Evolutionary conservation across 2,329 filamentous ascomycete genomes (phyloP), one percentile per base, ranked within the genome.

Genomic region (Decorospora gaudefroyi): DNA sequence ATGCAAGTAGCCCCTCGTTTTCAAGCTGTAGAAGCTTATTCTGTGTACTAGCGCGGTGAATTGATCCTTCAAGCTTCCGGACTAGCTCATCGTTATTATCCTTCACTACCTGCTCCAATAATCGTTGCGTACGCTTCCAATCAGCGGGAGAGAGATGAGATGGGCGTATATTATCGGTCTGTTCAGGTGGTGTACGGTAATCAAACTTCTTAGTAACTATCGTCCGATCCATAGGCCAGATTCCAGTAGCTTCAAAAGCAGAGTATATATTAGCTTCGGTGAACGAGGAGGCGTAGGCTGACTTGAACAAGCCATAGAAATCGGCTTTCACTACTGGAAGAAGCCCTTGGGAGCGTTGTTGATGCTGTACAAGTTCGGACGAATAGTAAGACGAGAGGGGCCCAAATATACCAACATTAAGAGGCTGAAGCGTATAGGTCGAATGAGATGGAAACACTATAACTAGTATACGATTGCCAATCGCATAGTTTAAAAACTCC

Each of bases 351-450:
- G 28, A 32, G 18, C 28, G 28, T 26, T 40, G 21, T 25, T 32
- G 28, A 17, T 32, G 30, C 30, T n/a, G n/a, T 10, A 12, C 18
- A 13, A 32, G 29, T 11, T 32, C 6, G 19, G 29, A 19, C 15
- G 29, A 32, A n/a, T 32, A 42, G 22, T 17, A n/a, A 15, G 21
- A 6, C 19, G 23, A 34, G 11, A 42, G 25, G 6, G 35, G 35
- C 15, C 18, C 13, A 17, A 43, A 43, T 3, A 36, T 7, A 16
- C 10, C 30, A 8, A 43, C 40, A 29, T 43, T 31, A 23, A 43
- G 40, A 8, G 40, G 40, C 32, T 43, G 31, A n/a, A 43, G 21
- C 5, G 12, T 36, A 23, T 43, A 19, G 22, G 40, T 43, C 10
- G 40, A 27, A 43, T 43, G 31, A 28, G 35, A 19, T 28, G 13